Conservation (phyloP, 164 flowering plant genomes). For the Liquidambar formosana region DNA sequence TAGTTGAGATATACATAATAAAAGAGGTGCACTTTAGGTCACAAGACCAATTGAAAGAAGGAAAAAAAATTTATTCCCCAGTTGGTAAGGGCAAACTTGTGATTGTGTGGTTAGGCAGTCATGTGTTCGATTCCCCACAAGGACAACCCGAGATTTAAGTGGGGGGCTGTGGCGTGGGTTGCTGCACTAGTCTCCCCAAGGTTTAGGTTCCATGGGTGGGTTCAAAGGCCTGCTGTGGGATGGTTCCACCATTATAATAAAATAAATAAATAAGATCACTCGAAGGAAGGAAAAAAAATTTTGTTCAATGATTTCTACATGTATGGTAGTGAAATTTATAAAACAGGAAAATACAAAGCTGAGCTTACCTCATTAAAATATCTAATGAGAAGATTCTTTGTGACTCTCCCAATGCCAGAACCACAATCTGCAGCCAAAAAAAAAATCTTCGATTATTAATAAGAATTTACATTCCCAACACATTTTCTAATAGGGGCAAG, state of each 20-base stretch:
- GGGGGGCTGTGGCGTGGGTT: no score
- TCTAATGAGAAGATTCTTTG: conserved; percentile 83
- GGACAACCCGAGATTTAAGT: no score
- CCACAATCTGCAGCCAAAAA: conserved; percentile 99
- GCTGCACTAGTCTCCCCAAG: no score
- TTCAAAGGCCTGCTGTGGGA: no score
- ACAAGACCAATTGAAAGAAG: background rate
- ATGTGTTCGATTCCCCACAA: no score
- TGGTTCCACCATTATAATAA: no score
- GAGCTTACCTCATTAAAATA: conserved; percentile 76
- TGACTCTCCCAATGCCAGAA: conserved; percentile 93
- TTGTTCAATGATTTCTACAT: background rate
- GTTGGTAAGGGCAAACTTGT: no score
- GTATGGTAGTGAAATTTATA: background rate
- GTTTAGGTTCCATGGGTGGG: no score
- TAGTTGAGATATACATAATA: background rate
- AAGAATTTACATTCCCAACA: conserved; percentile 1
- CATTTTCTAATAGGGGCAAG: no score
- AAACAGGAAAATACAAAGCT: conserved; percentile 5
- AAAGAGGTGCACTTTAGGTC: background rate
- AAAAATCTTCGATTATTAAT: background rate
- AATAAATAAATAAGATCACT: background rate
- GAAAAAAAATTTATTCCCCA: background rate
- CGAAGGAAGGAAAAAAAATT: background rate
- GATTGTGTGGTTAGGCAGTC: no score